Conservation (phyloP, 257 asterid genomes). For the Solanum pennellii region DNA sequence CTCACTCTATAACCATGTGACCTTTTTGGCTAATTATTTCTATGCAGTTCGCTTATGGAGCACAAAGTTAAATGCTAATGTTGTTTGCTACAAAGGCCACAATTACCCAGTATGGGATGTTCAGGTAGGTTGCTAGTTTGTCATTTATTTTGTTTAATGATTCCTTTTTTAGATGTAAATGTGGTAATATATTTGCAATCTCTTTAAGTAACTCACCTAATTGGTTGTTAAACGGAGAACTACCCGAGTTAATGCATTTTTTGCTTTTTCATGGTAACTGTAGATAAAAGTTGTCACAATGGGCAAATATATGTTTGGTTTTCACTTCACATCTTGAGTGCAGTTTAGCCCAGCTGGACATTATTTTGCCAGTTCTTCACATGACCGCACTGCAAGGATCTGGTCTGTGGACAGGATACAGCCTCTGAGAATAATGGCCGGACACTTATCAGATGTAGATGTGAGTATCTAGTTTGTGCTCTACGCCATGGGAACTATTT, state of each 20-base stretch:
- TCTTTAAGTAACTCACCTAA: neutral
- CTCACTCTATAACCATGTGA: neutral
- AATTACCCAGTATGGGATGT: conserved; percentile 99
- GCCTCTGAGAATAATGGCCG: conserved; percentile 95
- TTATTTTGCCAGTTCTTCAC: conserved; percentile 98
- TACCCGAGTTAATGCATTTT: neutral
- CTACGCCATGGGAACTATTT: neutral
- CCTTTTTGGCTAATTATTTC: neutral
- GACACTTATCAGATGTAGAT: conserved; percentile 97
- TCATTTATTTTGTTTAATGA: neutral
- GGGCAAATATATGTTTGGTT: neutral
- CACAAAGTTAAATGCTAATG: conserved; percentile 79
- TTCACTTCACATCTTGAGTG: conserved; percentile 8
- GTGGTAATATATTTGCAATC: neutral
- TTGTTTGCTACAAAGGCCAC: conserved; percentile 98
- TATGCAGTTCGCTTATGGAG: conserved; percentile 89
- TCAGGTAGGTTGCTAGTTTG: conserved; percentile 36
- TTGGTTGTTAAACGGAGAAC: neutral
- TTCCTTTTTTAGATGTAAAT: neutral
- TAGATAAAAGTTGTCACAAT: neutral
- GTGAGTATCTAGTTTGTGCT: conserved; percentile 35
- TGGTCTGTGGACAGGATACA: conserved; percentile 92
- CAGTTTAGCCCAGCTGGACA: conserved; percentile 98
- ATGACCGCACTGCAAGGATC: conserved; percentile 94
- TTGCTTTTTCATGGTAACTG: neutral